phyloP scores from a whole-genome alignment of 768 basidiomycete genomes.

The Pleurotus cornucopiae region DNA sequence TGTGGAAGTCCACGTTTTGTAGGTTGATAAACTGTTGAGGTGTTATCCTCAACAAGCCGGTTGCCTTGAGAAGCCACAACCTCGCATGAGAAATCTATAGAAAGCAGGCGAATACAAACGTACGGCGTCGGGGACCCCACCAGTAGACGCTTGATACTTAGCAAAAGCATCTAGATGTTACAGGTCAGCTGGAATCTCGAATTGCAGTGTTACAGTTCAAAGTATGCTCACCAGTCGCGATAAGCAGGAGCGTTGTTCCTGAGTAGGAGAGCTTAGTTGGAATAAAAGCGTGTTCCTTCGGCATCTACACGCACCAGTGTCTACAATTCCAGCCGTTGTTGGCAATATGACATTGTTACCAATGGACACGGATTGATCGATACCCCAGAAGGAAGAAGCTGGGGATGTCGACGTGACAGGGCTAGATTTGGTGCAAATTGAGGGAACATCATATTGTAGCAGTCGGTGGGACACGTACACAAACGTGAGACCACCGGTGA shows the following conservation, averaged over 20 bases:
- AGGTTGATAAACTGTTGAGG: slow-evolving; percentile 42
- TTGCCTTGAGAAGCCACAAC: slow-evolving; percentile 27
- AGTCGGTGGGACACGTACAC: slow-evolving; percentile 20
- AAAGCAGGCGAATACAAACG: slow-evolving; percentile 9
- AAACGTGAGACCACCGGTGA: slow-evolving; percentile 25
- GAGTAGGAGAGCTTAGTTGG: not conserved
- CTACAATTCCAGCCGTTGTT: slow-evolving; percentile 33
- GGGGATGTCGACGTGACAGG: slow-evolving; percentile 21
- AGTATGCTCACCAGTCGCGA: slow-evolving; percentile 34
- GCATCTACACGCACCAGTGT: slow-evolving; percentile 21
- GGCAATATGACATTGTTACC: slow-evolving; percentile 26
- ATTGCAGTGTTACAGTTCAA: not conserved
- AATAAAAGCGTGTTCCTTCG: not conserved
- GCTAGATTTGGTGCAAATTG: slow-evolving; percentile 9
- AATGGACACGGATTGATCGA: slow-evolving; percentile 35
- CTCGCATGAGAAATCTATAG: too few species aligned
- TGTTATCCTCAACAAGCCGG: slow-evolving; percentile 54
- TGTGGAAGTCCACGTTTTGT: slow-evolving; percentile 48
- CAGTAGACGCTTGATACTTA: slow-evolving; percentile 49
- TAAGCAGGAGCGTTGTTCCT: slow-evolving; percentile 47
- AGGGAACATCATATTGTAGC: not conserved
- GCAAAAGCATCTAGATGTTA: slow-evolving; percentile 43
- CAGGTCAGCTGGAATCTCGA: not conserved
- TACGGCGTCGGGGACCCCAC: slow-evolving; percentile 46
- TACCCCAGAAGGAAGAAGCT: slow-evolving; percentile 37